Evolutionary conservation across 331 rosid genomes (phyloP), one percentile per base, ranked within the genome.

Genomic region (Ulmus americana): DNA sequence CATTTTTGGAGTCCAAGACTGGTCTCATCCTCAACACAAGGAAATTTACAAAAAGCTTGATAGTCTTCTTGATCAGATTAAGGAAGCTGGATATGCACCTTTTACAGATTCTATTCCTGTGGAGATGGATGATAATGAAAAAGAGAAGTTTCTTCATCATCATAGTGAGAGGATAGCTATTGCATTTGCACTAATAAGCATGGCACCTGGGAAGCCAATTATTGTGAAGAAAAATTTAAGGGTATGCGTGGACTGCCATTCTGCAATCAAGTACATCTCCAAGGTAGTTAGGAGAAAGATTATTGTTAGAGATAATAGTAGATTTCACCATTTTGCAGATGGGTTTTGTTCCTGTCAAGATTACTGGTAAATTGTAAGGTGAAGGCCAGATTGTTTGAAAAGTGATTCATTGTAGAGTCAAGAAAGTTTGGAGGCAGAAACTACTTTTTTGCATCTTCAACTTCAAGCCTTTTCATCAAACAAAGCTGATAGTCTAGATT

Each of bases 161-260:
- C 82, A 67, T 43, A 72, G 75, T 14, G 71, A 77, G 78, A 49
- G 82, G 39, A 70, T 76, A 64, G 77, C 70, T 12, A 61, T 76
- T 70, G 74, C 81, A 59, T 76, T 76, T 66, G 73, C 73, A 3
- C 42, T 72, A 6, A 14, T 51, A 44, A 72, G 39, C 56, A 35
- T 51, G 53, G 74, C 78, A 0, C 12, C 42, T 9, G 70, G 68
- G 54, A 77, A 77, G 62, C 82, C 64, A 58, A 68, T 62, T 13
- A 68, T 72, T 43, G 74, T 76, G 69, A 70, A 76, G 73, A 76
- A 76, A 48, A 76, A 76, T 35, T 1, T 76, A 14, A 70, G 73
- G 57, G 73, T 76, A 22, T 66, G 81, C 28, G 40, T 61, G 38
- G 74, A 76, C 66, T 76, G 77, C 53, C 80, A 65, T 70, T 51